Base-by-base conservation (phyloP, 2,329 filamentous ascomycete genomes). In the Neopestalotiopsis rosae region DNA sequence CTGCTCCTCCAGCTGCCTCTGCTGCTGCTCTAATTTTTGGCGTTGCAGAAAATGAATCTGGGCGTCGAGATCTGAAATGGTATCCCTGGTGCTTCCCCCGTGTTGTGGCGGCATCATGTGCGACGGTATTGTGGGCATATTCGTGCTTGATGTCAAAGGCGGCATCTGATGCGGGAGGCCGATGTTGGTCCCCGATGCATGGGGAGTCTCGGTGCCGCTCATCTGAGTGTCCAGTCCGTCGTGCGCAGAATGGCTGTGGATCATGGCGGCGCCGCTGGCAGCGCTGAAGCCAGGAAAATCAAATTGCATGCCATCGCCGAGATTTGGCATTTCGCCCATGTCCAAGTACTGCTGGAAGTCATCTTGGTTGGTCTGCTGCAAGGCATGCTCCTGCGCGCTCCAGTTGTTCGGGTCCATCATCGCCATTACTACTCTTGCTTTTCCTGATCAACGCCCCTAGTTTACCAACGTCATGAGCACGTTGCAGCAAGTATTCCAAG, bases 21-120 rank as follows among this genome's bases (percentile, higher is more conserved):
- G 87, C 75, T 90, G 88, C 72, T 90, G 86, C 38, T 90, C 86
- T 64, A 89, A 79, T 75, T 87, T 88, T 78, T 91, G 89, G 73
- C 90, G 87, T 76, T 91, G 89, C 32, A 91, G 81, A 72, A 88
- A 90, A 69, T 90, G 88, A 69, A 91, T 91, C 76, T 91, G 89
- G 42, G 89, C 88, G 76, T 92, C 89, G 72, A 91, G 84, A 67
- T 88, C 86, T 45, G 85, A 85, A 67, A 91, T 86, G 69, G 86
- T 81, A 70, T 89, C 87, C 72, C 78, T 82, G 30, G 86, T 81
- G 5, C 81, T 80, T 61, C 14, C 20, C 61, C 14, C 20, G 12
- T 78, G 80, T 69, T 84, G 85, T 74, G 82, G 80, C 68, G 83
- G 81, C 69, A 83, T 79, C 76, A 84, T 82, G 67, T 79, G 80